phyloP scores from a whole-genome alignment of 768 basidiomycete genomes.

The Lentinula detonsa region DNA sequence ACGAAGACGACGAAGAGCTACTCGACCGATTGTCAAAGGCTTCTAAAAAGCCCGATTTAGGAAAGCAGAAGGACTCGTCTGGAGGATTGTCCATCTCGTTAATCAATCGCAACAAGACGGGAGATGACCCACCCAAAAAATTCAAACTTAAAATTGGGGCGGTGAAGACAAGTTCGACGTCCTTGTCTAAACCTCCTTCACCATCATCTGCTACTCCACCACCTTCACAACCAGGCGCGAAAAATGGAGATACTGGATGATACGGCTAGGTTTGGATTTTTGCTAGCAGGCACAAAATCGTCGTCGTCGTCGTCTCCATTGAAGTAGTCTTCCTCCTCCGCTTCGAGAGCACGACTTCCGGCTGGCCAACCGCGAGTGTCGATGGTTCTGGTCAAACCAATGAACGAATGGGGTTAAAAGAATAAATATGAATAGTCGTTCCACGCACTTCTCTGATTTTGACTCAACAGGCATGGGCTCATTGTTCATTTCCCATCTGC shows the following conservation, averaged over 20 bases:
- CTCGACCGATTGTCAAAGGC: conserved; percentile 55
- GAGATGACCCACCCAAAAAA: conserved; percentile 61
- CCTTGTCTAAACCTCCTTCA: conserved; percentile 13
- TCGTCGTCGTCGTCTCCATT: conserved; percentile 82
- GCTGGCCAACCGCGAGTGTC: conserved; percentile 38
- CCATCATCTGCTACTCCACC: conserved; percentile 31
- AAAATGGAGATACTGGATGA: conserved; percentile 74
- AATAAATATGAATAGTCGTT: conserved; percentile 1
- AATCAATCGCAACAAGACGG: conserved; percentile 31
- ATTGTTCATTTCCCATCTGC: conserved; percentile 89
- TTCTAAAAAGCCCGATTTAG: conserved; percentile 47
- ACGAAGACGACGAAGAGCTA: conserved; percentile 67
- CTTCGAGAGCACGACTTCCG: conserved; percentile 49
- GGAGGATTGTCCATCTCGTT: conserved; percentile 6
- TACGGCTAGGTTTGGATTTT: background rate
- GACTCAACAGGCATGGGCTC: conserved; percentile 59
- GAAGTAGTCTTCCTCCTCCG: conserved; percentile 92
- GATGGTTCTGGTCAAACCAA: conserved; percentile 24
- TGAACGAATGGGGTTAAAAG: conserved; percentile 8
- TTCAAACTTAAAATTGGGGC: conserved; percentile 68
- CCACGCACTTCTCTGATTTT: conserved; percentile 44
- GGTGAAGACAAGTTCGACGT: conserved; percentile 25
- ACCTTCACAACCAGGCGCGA: conserved; percentile 59
- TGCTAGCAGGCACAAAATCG: conserved; percentile 27
- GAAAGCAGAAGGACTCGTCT: conserved; percentile 33